Conservation (phyloP, 306 rosid genomes). For the Coriaria nepalensis region DNA sequence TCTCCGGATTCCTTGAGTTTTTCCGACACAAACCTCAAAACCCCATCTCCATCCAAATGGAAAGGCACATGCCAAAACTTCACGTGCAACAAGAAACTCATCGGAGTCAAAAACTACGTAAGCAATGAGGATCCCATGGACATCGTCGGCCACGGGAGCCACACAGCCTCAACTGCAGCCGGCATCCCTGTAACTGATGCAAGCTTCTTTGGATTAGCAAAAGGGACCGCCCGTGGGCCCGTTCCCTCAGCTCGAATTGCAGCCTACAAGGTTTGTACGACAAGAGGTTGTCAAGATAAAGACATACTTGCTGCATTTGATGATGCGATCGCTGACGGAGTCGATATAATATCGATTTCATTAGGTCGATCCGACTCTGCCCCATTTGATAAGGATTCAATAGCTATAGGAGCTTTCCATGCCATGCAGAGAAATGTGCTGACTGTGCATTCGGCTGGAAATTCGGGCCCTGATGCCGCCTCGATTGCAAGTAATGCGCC, state of each 20-base stretch:
- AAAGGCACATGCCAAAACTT: constrained; percentile 12
- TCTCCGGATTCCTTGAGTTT: constrained; percentile 15
- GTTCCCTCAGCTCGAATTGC: constrained; percentile 20
- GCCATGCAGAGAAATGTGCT: constrained; percentile 29
- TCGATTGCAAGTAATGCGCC: constrained; percentile 12
- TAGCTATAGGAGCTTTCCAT: constrained; percentile 29
- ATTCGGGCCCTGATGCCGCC: constrained; percentile 1
- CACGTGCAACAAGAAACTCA: constrained; percentile 14
- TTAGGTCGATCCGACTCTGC: not conserved
- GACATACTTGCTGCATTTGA: constrained; percentile 23
- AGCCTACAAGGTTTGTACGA: constrained; percentile 8
- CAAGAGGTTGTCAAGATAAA: not conserved
- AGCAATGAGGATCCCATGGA: constrained; percentile 1
- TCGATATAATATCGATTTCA: constrained; percentile 18
- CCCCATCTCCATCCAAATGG: constrained; percentile 14
- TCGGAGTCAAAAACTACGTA: constrained; percentile 1
- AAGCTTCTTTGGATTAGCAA: constrained; percentile 10
- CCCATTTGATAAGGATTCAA: not conserved
- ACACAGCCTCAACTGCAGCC: constrained; percentile 18
- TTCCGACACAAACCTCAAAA: constrained; percentile 6
- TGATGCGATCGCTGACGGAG: constrained; percentile 39
- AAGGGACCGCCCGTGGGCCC: constrained; percentile 19
- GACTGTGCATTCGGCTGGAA: constrained; percentile 25
- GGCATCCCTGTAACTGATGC: constrained; percentile 10
- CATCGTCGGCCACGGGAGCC: constrained; percentile 9